Conservation (phyloP, 495 filamentous ascomycete genomes). For the Aspergillus steynii region DNA sequence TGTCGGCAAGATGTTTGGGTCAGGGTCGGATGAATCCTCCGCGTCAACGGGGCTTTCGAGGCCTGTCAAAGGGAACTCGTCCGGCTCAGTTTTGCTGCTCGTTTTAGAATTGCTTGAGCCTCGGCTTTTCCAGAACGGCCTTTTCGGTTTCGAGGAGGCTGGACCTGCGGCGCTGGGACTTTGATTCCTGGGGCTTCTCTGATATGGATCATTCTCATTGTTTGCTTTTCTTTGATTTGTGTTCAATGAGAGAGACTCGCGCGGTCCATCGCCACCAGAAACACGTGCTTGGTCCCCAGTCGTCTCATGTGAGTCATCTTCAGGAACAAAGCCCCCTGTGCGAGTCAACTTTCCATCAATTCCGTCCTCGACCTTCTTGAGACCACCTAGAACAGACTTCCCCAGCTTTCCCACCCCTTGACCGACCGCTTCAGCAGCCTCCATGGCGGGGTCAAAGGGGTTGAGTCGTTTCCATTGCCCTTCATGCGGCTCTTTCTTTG, state of each 20-base stretch:
- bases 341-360: slow-evolving; percentile 51
- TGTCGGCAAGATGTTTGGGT: slow-evolving; percentile 21
- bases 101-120: slow-evolving; percentile 34
- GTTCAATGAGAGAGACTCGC: neutral
- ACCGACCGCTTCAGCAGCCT: slow-evolving; percentile 51
- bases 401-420: slow-evolving; percentile 63
- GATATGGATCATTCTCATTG: neutral
- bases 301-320: neutral
- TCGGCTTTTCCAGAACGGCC: slow-evolving; percentile 48
- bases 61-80: slow-evolving; percentile 42
- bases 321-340: slow-evolving; percentile 52
- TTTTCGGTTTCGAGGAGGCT: slow-evolving; percentile 28
- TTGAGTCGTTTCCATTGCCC: slow-evolving; percentile 26
- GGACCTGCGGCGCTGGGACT: slow-evolving; percentile 5
- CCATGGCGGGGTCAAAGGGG: slow-evolving; percentile 45
- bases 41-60: slow-evolving; percentile 29
- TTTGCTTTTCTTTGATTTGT: slow-evolving; percentile 2
- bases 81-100: slow-evolving; percentile 27
- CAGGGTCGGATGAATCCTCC: slow-evolving; percentile 15
- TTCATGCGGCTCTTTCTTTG: slow-evolving; percentile 20
- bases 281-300: neutral
- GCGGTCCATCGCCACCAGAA: neutral
- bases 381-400: slow-evolving; percentile 52
- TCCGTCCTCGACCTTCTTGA: slow-evolving; percentile 46
- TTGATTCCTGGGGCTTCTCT: neutral